Conservation (phyloP, 176 grass and related monocot species). For the Saccharum spontaneum region DNA sequence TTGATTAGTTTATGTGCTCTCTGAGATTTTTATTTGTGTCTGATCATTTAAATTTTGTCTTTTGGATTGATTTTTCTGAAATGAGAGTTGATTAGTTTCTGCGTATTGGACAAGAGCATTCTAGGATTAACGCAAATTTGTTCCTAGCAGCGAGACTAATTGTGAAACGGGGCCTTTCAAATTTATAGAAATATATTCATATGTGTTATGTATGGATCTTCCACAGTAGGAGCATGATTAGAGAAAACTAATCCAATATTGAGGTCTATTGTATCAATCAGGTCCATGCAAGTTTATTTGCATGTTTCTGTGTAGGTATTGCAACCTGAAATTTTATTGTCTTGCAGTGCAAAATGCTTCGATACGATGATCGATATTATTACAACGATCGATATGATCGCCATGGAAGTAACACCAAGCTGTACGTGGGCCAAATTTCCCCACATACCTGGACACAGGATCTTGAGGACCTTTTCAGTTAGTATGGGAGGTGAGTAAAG, state of each 20-base stretch:
- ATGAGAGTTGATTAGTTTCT: too few relatives aligned
- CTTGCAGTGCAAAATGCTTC: constrained; percentile 67
- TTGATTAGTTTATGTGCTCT: too few relatives aligned
- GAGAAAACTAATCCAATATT: neutral
- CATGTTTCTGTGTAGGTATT: constrained; percentile 12
- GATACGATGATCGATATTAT: constrained; percentile 55
- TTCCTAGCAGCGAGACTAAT: neutral
- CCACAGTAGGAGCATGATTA: neutral
- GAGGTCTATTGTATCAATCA: neutral
- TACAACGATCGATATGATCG: constrained; percentile 2
- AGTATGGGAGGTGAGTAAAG: constrained; percentile 81
- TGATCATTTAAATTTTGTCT: too few relatives aligned
- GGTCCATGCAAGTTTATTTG: constrained; percentile 2
- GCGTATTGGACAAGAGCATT: neutral
- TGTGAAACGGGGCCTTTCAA: neutral
- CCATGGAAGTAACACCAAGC: constrained; percentile 48
- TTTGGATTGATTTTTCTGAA: too few relatives aligned
- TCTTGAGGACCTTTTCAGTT: constrained; percentile 67
- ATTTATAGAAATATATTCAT: neutral
- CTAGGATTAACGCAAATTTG: neutral
- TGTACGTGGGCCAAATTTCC: constrained; percentile 81
- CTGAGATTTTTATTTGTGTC: too few relatives aligned
- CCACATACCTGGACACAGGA: constrained; percentile 51
- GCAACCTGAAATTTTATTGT: constrained; percentile 4
- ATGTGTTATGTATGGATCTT: neutral